These are phyloP conservation scores for Fomitopsis serialis DNA, from an alignment of 768 basidiomycete genomes.

Conservation along the genomic window DNA sequence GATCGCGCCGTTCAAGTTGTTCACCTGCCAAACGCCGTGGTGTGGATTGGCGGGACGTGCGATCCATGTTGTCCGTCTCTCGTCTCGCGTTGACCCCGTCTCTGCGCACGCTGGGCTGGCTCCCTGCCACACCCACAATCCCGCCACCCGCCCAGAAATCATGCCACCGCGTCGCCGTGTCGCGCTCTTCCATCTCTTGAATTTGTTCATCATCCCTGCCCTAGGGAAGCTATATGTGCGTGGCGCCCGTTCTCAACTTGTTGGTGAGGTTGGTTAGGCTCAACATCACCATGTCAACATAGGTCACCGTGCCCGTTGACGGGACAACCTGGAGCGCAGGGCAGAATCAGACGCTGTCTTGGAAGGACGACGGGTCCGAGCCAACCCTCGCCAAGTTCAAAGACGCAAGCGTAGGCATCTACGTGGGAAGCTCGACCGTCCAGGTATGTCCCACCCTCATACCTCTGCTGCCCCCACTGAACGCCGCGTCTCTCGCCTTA, in stretches of 20 bases:
- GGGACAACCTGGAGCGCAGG: slow-evolving; percentile 45
- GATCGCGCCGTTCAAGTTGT: too few relatives aligned
- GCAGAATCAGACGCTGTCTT: slow-evolving; percentile 41
- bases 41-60: too few relatives aligned
- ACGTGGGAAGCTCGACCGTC: slow-evolving; percentile 51
- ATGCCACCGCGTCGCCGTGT: too few relatives aligned
- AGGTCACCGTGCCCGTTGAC: slow-evolving; percentile 57
- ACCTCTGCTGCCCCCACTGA: background rate
- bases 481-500: slow-evolving; percentile 18
- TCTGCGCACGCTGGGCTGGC: too few relatives aligned
- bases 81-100: too few relatives aligned
- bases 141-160: too few relatives aligned
- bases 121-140: too few relatives aligned
- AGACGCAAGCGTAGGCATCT: slow-evolving; percentile 48
- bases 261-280: too few relatives aligned
- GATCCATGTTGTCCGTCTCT: too few relatives aligned
- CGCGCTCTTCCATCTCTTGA: too few relatives aligned
- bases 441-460: slow-evolving; percentile 40
- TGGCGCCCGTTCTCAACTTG: slow-evolving; percentile 3
- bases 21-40: too few relatives aligned
- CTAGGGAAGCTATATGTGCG: slow-evolving; percentile 55
- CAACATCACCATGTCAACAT: background rate
- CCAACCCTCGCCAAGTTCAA: slow-evolving; percentile 54
- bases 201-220: slow-evolving; percentile 33
- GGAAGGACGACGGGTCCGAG: slow-evolving; percentile 48